Evolutionary conservation across 2,329 filamentous ascomycete genomes (phyloP).

Genomic region (Madurella mycetomatis): DNA sequence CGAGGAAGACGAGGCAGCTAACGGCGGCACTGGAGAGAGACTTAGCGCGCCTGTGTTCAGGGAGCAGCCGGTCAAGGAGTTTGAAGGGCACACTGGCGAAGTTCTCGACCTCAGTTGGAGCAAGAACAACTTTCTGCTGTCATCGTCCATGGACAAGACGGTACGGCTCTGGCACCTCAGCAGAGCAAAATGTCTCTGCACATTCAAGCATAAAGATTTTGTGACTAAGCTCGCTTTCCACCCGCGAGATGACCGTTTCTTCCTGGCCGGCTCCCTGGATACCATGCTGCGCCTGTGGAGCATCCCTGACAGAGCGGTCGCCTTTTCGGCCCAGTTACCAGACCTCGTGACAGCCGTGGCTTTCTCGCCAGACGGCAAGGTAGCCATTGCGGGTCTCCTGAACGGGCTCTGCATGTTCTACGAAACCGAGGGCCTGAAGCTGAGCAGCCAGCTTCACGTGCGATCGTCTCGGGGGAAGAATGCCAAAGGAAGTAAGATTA

Average conservation of each 20-base stretch:
- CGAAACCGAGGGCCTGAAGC: conserved; percentile 84
- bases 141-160: conserved; percentile 97
- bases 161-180: conserved; percentile 91
- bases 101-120: conserved; percentile 95
- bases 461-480: conserved; percentile 88
- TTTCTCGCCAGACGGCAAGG: conserved; percentile 88
- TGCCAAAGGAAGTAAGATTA: conserved; percentile 95
- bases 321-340: conserved; percentile 69
- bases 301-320: conserved; percentile 92
- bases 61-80: conserved; percentile 72
- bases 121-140: conserved; percentile 96
- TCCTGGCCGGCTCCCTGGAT: conserved; percentile 88
- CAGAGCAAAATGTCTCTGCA: conserved; percentile 79
- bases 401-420: conserved; percentile 86
- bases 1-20: conserved; percentile 61
- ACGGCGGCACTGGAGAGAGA: conserved; percentile 52
- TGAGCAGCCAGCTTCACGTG: conserved; percentile 84
- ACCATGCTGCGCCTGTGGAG: conserved; percentile 88
- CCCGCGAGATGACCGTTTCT: conserved; percentile 91
- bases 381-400: conserved; percentile 81
- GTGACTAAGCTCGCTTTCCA: conserved; percentile 95
- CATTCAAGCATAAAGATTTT: conserved; percentile 91
- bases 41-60: conserved; percentile 89
- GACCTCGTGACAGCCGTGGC: conserved; percentile 93
- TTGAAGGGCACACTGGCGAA: conserved; percentile 76